A percentile compares a stretch with the other conserved stretches of the same genome.
Evolutionary conservation across 805 yeast genomes (phyloP).

Genomic region (Teunomyces pallodes): DNA sequence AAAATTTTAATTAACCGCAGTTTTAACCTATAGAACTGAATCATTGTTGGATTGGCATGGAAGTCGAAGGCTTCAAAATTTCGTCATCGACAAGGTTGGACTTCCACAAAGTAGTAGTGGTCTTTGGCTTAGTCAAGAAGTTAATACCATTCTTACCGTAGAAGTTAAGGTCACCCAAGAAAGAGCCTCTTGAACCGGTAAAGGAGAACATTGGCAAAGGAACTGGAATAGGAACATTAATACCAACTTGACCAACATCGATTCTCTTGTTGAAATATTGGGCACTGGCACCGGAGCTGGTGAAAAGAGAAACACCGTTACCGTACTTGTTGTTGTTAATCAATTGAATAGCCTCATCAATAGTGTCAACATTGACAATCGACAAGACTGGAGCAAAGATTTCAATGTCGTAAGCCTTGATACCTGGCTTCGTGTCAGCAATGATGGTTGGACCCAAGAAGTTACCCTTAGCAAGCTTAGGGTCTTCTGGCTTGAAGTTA

Average conservation of each 20-base stretch:
- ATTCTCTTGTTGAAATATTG: conserved; percentile 66
- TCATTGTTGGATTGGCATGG: conserved; percentile 64
- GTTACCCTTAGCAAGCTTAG: conserved; percentile 51
- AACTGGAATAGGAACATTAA: conserved; percentile 77
- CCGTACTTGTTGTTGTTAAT: conserved; percentile 61
- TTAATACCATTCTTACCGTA: conserved; percentile 75
- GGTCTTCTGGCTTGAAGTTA: conserved; percentile 37
- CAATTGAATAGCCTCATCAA: conserved; percentile 66
- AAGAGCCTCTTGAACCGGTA: conserved; percentile 73
- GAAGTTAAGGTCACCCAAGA: conserved; percentile 76
- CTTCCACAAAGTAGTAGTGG: conserved; percentile 69
- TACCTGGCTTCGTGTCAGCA: conserved; percentile 60
- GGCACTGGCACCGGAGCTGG: conserved; percentile 66
- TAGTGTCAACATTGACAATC: conserved; percentile 57
- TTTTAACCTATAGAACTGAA: neutral
- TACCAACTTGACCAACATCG: conserved; percentile 75
- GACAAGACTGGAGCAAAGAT: conserved; percentile 75
- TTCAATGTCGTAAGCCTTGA: conserved; percentile 71
- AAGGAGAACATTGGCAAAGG: conserved; percentile 80
- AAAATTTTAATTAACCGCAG: neutral
- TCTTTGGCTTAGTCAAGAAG: conserved; percentile 72
- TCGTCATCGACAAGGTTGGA: conserved; percentile 47
- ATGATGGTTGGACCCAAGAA: conserved; percentile 72
- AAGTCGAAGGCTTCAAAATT: conserved; percentile 52
- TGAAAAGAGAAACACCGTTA: conserved; percentile 69